Percentiles rank a stretch among this genome's conserved stretches.
Conservation (phyloP, 257 asterid genomes). For the Solanum paucissectum region DNA sequence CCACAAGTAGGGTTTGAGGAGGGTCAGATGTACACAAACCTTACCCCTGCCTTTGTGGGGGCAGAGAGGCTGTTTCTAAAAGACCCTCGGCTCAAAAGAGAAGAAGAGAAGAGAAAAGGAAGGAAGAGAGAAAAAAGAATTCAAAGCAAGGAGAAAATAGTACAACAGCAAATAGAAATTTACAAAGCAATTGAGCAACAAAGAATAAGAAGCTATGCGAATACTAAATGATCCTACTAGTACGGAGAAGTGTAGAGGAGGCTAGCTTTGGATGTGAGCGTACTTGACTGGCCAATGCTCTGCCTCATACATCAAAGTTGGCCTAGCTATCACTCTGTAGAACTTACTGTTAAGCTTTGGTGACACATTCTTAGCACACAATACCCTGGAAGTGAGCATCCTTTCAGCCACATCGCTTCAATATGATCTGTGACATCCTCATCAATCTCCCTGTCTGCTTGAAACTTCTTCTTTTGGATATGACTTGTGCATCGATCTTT, state of each 20-base stretch:
- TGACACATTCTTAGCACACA: not conserved
- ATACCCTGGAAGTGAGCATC: not conserved
- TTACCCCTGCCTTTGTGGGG: not conserved
- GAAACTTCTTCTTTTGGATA: not conserved
- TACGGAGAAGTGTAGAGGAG: not conserved
- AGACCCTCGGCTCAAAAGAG: not conserved
- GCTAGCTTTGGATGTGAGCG: not conserved
- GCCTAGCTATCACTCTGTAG: not conserved
- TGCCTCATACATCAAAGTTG: not conserved
- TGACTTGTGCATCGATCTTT: not conserved
- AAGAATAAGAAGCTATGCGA: not conserved
- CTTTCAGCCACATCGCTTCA: not conserved
- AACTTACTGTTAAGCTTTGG: not conserved
- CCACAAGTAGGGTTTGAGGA: not conserved
- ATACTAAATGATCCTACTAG: not conserved
- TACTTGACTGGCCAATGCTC: not conserved
- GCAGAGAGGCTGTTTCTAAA: not conserved
- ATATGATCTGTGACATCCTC: not conserved
- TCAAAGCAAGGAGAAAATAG: not conserved
- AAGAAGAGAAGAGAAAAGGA: not conserved
- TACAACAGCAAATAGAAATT: not conserved
- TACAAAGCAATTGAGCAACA: not conserved
- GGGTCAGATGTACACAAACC: not conserved
- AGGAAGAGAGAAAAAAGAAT: not conserved
- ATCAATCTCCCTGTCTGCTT: not conserved